Conservation (phyloP, 2,329 filamentous ascomycete species). For the Thermomyces lanuginosus region DNA sequence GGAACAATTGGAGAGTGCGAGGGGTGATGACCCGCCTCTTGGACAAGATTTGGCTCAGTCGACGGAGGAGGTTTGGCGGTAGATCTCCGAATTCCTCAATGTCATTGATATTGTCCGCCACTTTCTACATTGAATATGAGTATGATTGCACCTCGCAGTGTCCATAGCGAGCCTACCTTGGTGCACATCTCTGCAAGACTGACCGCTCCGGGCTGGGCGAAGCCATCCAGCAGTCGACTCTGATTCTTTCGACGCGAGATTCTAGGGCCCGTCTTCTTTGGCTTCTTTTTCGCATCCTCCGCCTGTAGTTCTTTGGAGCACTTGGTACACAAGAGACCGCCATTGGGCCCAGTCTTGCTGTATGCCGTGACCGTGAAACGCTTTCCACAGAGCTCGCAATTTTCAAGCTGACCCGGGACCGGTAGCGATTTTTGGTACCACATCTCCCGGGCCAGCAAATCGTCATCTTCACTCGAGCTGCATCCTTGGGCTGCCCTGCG, state of each 20-base stretch:
- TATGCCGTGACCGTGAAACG: conserved; percentile 89
- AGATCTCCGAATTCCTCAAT: conserved; percentile 50
- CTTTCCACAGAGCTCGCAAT: conserved; percentile 71
- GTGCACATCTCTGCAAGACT: conserved; percentile 41
- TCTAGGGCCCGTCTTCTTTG: conserved; percentile 39
- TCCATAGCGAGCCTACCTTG: conserved; percentile 24
- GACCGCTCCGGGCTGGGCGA: conserved; percentile 26
- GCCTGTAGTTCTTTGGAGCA: conserved; percentile 63
- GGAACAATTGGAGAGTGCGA: conserved; percentile 29
- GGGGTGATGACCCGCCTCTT: conserved; percentile 43
- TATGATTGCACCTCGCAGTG: too few species aligned
- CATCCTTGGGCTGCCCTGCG: conserved; percentile 27
- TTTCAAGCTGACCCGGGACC: conserved; percentile 70
- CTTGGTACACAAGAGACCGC: conserved; percentile 66
- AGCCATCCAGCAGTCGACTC: conserved; percentile 70
- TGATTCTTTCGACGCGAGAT: conserved; percentile 58
- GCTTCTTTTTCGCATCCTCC: conserved; percentile 41
- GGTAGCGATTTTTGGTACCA: conserved; percentile 41
- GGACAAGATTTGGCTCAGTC: conserved; percentile 47
- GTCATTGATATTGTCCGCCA: conserved; percentile 46
- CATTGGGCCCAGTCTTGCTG: conserved; percentile 63
- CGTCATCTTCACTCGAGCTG: conserved; percentile 30
- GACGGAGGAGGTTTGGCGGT: conserved; percentile 39
- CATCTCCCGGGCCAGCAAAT: conserved; percentile 33
- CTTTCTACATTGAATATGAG: conserved; percentile 28